A percentile compares a stretch with the other conserved stretches of the same genome.
These are phyloP conservation scores for Cladosporium colombiae DNA, from an alignment of 2,329 filamentous ascomycete species.

Conservation along the genomic window DNA sequence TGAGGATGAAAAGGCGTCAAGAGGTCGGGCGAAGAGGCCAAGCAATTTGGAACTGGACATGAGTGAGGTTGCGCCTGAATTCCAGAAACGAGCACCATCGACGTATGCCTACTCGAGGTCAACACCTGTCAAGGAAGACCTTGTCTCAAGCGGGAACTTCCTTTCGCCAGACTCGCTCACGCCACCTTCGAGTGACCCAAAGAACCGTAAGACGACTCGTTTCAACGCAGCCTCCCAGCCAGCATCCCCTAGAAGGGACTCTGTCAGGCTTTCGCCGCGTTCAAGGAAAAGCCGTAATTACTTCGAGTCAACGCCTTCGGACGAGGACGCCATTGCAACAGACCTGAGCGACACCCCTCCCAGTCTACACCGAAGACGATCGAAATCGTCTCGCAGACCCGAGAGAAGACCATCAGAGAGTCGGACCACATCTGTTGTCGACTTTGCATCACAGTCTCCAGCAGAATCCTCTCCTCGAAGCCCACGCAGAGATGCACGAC, in stretches of 20 bases:
- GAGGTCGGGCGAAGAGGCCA: slow-evolving; percentile 29
- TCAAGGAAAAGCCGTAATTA: slow-evolving; percentile 31
- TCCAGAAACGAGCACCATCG: slow-evolving; percentile 44
- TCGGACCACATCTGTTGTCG: slow-evolving; percentile 25
- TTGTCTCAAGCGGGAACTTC: slow-evolving; percentile 44
- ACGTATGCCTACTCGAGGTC: slow-evolving; percentile 49
- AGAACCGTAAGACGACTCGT: slow-evolving; percentile 10
- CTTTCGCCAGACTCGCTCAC: slow-evolving; percentile 53
- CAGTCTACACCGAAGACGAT: background rate
- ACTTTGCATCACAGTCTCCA: slow-evolving; percentile 27
- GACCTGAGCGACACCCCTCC: slow-evolving; percentile 12
- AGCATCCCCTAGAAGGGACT: slow-evolving; percentile 31
- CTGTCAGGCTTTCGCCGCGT: slow-evolving; percentile 27
- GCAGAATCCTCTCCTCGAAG: slow-evolving; percentile 27
- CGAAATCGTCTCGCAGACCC: slow-evolving; percentile 12
- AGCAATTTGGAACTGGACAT: slow-evolving; percentile 39
- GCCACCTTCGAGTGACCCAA: slow-evolving; percentile 35
- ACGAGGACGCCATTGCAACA: slow-evolving; percentile 33
- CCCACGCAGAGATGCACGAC: slow-evolving; percentile 28
- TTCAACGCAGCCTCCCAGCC: slow-evolving; percentile 23
- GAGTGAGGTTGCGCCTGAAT: slow-evolving; percentile 40
- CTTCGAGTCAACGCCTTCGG: slow-evolving; percentile 23
- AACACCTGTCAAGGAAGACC: slow-evolving; percentile 35
- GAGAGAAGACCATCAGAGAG: slow-evolving; percentile 21
- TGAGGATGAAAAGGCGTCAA: slow-evolving; percentile 39